A percentile compares a stretch with the other conserved stretches of the same genome.
phyloP scores from a whole-genome alignment of 331 rosid species.

The Pyracantha coccinea region DNA sequence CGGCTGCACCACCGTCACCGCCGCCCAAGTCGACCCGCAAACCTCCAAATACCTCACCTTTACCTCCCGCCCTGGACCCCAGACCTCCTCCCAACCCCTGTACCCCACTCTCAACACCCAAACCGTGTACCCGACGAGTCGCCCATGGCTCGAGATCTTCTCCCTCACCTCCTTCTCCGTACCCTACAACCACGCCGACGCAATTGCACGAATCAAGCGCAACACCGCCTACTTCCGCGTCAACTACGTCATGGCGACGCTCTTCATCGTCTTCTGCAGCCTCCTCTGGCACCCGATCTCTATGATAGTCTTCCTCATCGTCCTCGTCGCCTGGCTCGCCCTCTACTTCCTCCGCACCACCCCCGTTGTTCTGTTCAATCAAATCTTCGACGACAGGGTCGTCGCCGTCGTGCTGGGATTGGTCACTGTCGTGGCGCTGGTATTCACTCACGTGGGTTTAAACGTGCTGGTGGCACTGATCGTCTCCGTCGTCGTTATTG shows the following conservation, averaged over 20 bases:
- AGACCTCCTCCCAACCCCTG: neutral
- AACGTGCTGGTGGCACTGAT: constrained; percentile 51
- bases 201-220: constrained; percentile 46
- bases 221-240: constrained; percentile 55
- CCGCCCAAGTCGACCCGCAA: neutral
- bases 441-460: constrained; percentile 51
- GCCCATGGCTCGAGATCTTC: constrained; percentile 72
- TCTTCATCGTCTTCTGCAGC: constrained; percentile 42
- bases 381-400: constrained; percentile 34
- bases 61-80: constrained; percentile 23
- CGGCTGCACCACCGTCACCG: constrained; percentile 22
- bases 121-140: constrained; percentile 28
- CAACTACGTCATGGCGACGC: constrained; percentile 56
- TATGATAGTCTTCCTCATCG: constrained; percentile 49
- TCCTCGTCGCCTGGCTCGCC: constrained; percentile 55
- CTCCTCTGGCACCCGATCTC: constrained; percentile 70
- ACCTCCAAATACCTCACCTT: constrained; percentile 21
- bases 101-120: constrained; percentile 11
- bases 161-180: constrained; percentile 42
- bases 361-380: constrained; percentile 34
- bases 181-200: constrained; percentile 47
- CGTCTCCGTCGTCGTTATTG: constrained; percentile 34
- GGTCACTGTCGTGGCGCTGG: constrained; percentile 49
- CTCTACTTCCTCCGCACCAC: constrained; percentile 57
- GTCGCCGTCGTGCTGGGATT: constrained; percentile 37